Evolutionary conservation across 2,329 filamentous ascomycete species (phyloP).

Genomic region (Colletotrichum sublineola): DNA sequence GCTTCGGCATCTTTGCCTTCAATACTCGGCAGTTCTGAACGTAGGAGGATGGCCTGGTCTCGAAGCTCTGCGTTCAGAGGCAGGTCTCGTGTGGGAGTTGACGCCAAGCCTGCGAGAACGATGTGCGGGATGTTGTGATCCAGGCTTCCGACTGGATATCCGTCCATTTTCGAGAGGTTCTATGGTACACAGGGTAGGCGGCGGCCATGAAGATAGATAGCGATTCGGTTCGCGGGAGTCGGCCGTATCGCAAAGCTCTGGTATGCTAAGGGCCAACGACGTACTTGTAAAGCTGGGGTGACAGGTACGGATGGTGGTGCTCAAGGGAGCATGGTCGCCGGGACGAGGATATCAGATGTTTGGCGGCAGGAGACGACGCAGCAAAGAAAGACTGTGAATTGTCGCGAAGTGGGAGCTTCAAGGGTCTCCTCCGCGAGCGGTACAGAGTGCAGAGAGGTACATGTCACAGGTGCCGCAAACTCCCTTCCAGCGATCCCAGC

Average conservation of each 20-base stretch:
- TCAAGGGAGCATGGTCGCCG: conserved; percentile 31
- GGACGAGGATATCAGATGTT: not conserved
- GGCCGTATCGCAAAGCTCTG: conserved; percentile 29
- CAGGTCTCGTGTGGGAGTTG: conserved; percentile 56
- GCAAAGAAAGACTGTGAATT: not conserved
- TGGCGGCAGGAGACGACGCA: not conserved
- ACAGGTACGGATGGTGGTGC: conserved; percentile 14
- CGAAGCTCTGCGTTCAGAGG: conserved; percentile 65
- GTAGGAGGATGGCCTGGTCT: conserved; percentile 72
- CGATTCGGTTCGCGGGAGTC: conserved; percentile 28
- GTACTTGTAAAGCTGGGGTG: not conserved
- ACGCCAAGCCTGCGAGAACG: conserved; percentile 80
- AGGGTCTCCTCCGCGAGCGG: conserved; percentile 9
- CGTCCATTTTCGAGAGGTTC: conserved; percentile 72
- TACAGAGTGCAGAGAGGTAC: conserved; percentile 4
- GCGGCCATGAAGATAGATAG: conserved; percentile 12
- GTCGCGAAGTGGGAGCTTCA: conserved; percentile 26
- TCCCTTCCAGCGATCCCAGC: conserved; percentile 34
- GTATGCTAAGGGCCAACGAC: conserved; percentile 5
- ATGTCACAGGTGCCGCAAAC: conserved; percentile 34
- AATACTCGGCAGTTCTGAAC: conserved; percentile 78
- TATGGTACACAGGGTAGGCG: conserved; percentile 47
- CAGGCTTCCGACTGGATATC: conserved; percentile 83
- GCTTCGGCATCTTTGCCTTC: conserved; percentile 74
- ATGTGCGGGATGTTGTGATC: conserved; percentile 89